Base-by-base conservation (phyloP, 1,284 basidiomycete species). In the Ustilago bromivora region DNA sequence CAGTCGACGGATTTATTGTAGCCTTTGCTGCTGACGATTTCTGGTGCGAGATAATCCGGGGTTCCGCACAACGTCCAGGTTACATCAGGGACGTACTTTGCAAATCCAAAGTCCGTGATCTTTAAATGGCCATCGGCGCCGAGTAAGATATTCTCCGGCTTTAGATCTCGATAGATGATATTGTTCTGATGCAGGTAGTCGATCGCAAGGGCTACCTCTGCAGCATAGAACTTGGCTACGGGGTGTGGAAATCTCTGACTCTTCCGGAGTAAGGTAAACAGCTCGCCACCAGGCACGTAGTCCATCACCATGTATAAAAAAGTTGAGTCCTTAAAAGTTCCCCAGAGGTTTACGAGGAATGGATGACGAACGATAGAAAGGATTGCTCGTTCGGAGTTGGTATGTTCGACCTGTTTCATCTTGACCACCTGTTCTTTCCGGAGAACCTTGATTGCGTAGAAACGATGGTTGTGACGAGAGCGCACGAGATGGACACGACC, bases 261-360 rank as follows among this genome's bases (percentile, higher is more conserved):
- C 54, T 85, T 83, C 12, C 84, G 63, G 11, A 86, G 70, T 12
- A 85, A 82, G n/a, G 83, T 84, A 86, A 99, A 99, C 8, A 99
- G 89, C 87, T 99, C 96, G 19, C 96, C 96, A 23, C 96, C 96
- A 0, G 95, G 94, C 4, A 99, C 96, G 86, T 98, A 99, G 88
- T 99, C 97, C 96, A 99, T 98, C 66, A 99, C 96, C 95, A 99
- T 98, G 89, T 97, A 99, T 13, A 99, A 88, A 85, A 98, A 98
- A 53, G 93, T 90, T 11, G 91, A 88, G 83, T 98, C 96, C 82
- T 97, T 94, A 88, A 99, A 99, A 1, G 94, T 93, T 32, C 96
- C 97, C 96, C 96, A 99, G 6, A 99, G 90, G 84, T 98, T 99
- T 88, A 99, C 92, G 76, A 99, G 93, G 88, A 99, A 99, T 2